Conservation (phyloP, 2,329 filamentous ascomycete species). For the Ilyonectria sp. region DNA sequence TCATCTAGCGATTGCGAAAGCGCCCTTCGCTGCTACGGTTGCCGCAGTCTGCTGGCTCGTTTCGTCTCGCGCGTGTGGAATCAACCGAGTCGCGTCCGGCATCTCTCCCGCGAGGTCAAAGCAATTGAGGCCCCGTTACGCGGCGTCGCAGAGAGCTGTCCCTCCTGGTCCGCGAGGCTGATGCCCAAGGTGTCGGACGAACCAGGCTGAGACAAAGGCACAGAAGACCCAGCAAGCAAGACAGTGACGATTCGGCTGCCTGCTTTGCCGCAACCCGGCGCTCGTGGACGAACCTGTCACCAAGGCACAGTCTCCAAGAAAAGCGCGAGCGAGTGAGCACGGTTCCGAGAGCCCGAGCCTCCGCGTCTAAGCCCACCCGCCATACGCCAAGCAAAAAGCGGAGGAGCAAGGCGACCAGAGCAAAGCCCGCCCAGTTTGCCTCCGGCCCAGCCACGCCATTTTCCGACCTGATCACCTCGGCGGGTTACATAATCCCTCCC, state of each 20-base stretch:
- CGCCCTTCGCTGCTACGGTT: background rate
- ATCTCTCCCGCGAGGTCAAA: background rate
- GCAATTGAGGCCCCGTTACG: background rate
- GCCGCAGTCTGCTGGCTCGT: background rate
- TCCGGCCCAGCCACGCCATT: slow-evolving; percentile 50
- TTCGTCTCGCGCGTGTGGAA: slow-evolving; percentile 1
- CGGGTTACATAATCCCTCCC: slow-evolving; percentile 50
- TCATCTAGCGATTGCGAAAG: background rate
- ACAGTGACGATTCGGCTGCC: background rate
- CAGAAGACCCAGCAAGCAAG: background rate
- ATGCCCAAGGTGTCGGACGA: background rate
- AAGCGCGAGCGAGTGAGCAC: background rate
- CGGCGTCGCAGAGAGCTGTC: background rate
- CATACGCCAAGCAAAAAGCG: slow-evolving; percentile 14
- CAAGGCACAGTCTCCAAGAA: background rate
- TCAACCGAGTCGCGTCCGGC: background rate
- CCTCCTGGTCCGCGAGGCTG: background rate
- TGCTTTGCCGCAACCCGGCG: background rate
- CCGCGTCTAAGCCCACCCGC: slow-evolving; percentile 8
- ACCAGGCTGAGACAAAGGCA: background rate
- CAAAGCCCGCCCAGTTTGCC: slow-evolving; percentile 21
- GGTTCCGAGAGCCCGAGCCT: slow-evolving; percentile 18
- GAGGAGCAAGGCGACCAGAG: background rate
- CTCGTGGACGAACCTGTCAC: background rate
- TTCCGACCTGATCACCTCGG: slow-evolving; percentile 44